Evolutionary conservation across 2,329 filamentous ascomycete genomes (phyloP), one percentile per base, ranked within the genome.

Genomic region (Epichloe typhina): DNA sequence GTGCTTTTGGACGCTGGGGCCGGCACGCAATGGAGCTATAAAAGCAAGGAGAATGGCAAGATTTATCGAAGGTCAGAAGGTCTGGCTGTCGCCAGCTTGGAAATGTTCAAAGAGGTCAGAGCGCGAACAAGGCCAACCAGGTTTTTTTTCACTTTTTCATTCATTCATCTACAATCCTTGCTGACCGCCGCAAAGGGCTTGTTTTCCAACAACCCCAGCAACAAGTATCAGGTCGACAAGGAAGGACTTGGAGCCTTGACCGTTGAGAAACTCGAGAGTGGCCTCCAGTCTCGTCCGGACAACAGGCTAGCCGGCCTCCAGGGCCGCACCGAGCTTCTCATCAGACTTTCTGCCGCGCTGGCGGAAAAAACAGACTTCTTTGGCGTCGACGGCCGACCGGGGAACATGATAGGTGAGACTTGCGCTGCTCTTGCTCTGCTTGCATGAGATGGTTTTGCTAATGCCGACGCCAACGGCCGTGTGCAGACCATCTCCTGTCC

Each of bases 201-300:
- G 36, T 97, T 97, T 70, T 95, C 89, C 56, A 86, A 89, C 66
- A 80, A 91, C 62, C 74, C 80, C 3, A 76, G 71, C 52, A 88
- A 95, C 68, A 89, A 88, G 47, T 88, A 82, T 62, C 90, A 95
- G 66, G 93, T 97, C 31, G 91, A 98, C 69, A 88, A 84, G 56
- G 80, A 80, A 5, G 93, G 84, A 0, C 72, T 98, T 57, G 81
- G 79, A 59, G 80, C 74, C 51, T 69, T 97, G 52, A 93, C 85
- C 0, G 74, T 84, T 11, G 82, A 88, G 35, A 75, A 79, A 53
- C 75, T 98, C 61, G 84, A 84, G 11, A 83, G 81, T 56, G 93
- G 88, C 12, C 75, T 98, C 64, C 93, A 98, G 66, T 90, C 93
- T 50, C 80, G 79, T 1, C 82, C 86, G 1, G 74, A 79, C 5